Conservation (phyloP, 1,139 yeast species). For the Sugiyamaella pinicola region DNA sequence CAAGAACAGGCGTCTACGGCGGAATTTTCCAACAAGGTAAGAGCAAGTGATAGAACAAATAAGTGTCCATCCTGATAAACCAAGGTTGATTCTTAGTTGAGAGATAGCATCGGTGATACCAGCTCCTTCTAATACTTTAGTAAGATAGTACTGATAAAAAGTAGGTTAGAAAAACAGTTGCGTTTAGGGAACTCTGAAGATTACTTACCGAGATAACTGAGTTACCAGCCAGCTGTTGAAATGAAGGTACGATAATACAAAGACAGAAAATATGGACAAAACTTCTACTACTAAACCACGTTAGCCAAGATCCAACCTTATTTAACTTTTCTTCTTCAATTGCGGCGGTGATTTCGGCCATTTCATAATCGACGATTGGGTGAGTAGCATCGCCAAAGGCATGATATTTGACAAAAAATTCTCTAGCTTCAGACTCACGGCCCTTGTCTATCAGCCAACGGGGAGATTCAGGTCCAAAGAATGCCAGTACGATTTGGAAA, state of each 20-base stretch:
- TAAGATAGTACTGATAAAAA: constrained; percentile 24
- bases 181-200: neutral
- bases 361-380: constrained; percentile 26
- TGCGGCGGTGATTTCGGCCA: constrained; percentile 27
- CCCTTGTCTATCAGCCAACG: constrained; percentile 76
- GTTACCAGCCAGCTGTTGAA: constrained; percentile 31
- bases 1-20: constrained; percentile 54
- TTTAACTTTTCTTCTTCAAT: constrained; percentile 24
- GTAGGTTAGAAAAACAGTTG: constrained; percentile 7
- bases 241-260: constrained; percentile 36
- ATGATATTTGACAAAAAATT: constrained; percentile 49
- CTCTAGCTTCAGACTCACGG: constrained; percentile 61
- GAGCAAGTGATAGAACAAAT: constrained; percentile 73
- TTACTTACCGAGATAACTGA: constrained; percentile 27
- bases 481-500: constrained; percentile 37
- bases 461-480: constrained; percentile 63
- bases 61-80: constrained; percentile 65
- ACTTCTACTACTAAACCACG: constrained; percentile 43
- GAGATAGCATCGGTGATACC: constrained; percentile 29
- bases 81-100: constrained; percentile 35
- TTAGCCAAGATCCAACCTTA: constrained; percentile 32
- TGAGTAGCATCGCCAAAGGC: constrained; percentile 28
- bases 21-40: constrained; percentile 23
- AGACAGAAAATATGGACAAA: constrained; percentile 47
- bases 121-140: constrained; percentile 26